Evolutionary conservation across 495 filamentous ascomycete species (phyloP).

Genomic region (Rostrohypoxylon terebratum): DNA sequence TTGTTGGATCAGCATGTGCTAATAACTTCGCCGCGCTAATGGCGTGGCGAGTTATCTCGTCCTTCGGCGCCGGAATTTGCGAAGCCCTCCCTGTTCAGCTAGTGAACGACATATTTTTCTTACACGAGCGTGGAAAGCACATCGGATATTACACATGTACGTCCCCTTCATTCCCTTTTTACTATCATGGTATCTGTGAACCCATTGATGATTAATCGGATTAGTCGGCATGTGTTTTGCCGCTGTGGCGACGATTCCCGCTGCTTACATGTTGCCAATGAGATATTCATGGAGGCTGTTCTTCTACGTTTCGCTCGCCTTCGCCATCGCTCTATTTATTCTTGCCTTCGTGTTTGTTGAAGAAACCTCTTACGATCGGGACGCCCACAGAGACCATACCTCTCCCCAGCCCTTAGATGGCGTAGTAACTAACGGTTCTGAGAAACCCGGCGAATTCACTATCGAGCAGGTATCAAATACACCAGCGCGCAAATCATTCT

Average conservation of each 20-base stretch:
- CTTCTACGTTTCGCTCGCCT: constrained; percentile 61
- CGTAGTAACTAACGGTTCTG: constrained; percentile 2
- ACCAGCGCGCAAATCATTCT: constrained; percentile 57
- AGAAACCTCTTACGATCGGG: constrained; percentile 67
- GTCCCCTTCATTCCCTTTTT: not conserved
- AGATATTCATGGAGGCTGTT: constrained; percentile 59
- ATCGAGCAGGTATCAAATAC: constrained; percentile 34
- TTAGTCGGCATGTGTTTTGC: constrained; percentile 50
- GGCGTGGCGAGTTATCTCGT: constrained; percentile 70
- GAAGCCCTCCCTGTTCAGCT: constrained; percentile 72
- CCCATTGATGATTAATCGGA: not conserved
- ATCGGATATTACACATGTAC: constrained; percentile 68
- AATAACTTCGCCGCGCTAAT: constrained; percentile 60
- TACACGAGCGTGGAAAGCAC: constrained; percentile 73
- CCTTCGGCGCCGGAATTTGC: constrained; percentile 68
- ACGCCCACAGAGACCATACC: constrained; percentile 22
- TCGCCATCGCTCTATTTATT: constrained; percentile 66
- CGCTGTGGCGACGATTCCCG: constrained; percentile 51
- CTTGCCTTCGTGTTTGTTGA: constrained; percentile 51
- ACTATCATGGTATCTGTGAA: not conserved
- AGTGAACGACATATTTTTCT: constrained; percentile 74
- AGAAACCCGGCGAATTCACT: constrained; percentile 24
- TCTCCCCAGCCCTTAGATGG: constrained; percentile 14
- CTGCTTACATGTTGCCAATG: constrained; percentile 54
- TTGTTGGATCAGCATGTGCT: constrained; percentile 46